Conservation (phyloP, 1,284 basidiomycete genomes). For the Singerocomus inundabilis region DNA sequence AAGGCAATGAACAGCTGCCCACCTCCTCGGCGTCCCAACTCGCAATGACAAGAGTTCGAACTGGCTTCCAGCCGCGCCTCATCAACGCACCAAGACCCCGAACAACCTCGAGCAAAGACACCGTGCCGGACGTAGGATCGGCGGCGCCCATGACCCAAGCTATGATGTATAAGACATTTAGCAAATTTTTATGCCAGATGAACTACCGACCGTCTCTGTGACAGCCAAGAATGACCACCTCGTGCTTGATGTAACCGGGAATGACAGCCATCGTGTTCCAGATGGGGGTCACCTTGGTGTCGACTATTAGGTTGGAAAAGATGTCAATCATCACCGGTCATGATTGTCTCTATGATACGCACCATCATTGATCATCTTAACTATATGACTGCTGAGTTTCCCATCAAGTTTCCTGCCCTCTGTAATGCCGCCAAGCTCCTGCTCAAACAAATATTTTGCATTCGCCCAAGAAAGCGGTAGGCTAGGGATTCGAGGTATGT, state of each 20-base stretch:
- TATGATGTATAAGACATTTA: conserved; percentile 23
- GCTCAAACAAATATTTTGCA: conserved; percentile 55
- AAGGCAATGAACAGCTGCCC: conserved; percentile 4
- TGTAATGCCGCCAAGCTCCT: conserved; percentile 47
- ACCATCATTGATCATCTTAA: conserved; percentile 68
- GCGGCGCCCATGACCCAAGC: conserved; percentile 71
- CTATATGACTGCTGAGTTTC: conserved; percentile 43
- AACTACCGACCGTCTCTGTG: conserved; percentile 74
- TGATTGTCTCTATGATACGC: conserved; percentile 12
- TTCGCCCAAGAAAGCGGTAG: conserved; percentile 75
- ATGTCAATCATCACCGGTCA: conserved; percentile 1
- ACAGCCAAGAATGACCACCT: conserved; percentile 83
- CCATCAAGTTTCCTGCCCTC: conserved; percentile 46
- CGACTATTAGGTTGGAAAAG: conserved; percentile 43
- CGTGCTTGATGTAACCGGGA: conserved; percentile 84
- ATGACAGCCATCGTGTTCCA: conserved; percentile 91
- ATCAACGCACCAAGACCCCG: conserved; percentile 78
- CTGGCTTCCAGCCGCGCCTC: conserved; percentile 81
- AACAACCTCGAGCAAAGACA: conserved; percentile 81
- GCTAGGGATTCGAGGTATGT: conserved; percentile 82
- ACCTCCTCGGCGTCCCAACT: conserved; percentile 95
- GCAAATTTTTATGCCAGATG: conserved; percentile 14
- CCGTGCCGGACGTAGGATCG: conserved; percentile 89
- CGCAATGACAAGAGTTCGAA: conserved; percentile 85
- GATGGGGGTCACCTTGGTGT: conserved; percentile 77